These are phyloP conservation scores for Acacia pycnantha DNA, from an alignment of 331 rosid genomes.

Conservation along the genomic window DNA sequence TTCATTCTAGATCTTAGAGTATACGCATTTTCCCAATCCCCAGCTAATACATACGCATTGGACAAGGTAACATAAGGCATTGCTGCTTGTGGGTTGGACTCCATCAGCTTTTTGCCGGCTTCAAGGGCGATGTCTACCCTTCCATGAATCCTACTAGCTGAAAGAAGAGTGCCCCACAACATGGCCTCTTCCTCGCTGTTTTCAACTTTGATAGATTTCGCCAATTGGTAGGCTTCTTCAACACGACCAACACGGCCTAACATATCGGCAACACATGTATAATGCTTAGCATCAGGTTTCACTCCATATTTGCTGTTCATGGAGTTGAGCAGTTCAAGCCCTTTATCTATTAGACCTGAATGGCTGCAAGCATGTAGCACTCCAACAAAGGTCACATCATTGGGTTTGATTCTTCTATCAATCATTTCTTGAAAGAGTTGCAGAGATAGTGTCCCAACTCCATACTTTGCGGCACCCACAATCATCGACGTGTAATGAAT, in stretches of 20 bases:
- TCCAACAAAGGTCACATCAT: constrained; percentile 74
- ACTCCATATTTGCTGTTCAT: constrained; percentile 64
- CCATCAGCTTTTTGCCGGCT: constrained; percentile 60
- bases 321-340: constrained; percentile 56
- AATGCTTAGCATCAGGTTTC: constrained; percentile 67
- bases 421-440: constrained; percentile 73
- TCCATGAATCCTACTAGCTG: constrained; percentile 84
- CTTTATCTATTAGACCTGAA: constrained; percentile 78
- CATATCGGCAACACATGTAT: constrained; percentile 76
- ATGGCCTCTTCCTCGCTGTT: constrained; percentile 41
- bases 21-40: constrained; percentile 79
- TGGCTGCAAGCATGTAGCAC: constrained; percentile 88
- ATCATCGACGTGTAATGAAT: constrained; percentile 82
- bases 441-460: constrained; percentile 66
- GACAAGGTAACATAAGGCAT: constrained; percentile 74
- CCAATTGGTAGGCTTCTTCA: constrained; percentile 62
- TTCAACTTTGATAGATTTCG: constrained; percentile 54
- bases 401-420: constrained; percentile 58
- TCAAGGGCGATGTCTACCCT: constrained; percentile 78
- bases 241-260: constrained; percentile 75
- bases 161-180: constrained; percentile 78
- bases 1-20: constrained; percentile 64
- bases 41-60: constrained; percentile 64
- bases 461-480: constrained; percentile 82
- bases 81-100: constrained; percentile 62